Base-by-base conservation (phyloP, 2,329 filamentous ascomycete genomes). In the Aspergillus amoenus region DNA sequence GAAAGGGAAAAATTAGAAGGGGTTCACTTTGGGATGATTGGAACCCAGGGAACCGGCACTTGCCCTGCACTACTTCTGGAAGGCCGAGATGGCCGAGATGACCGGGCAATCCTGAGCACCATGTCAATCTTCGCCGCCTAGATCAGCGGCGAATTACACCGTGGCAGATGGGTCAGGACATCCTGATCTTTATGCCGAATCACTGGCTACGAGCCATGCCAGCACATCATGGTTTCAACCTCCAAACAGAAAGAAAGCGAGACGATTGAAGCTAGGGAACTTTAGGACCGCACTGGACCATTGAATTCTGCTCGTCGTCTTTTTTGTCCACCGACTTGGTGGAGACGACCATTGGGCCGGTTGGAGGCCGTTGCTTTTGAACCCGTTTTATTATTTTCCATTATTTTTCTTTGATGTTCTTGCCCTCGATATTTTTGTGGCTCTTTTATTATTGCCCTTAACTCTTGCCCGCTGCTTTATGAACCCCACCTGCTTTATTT, bases 181-280 rank as follows among this genome's bases (percentile, higher is more conserved):
- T 59, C 53, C 78, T 78, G 76, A 72, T 81, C 79, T 80, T 78
- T 54, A 78, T 55, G 83, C 81, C 81, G 80, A 85, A 87, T 83
- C 86, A 93, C 88, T 93, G 90, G 90, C 84, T 84, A 86, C 82
- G 82, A 88, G 82, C 82, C 81, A 87, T 88, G 91, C 91, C 91
- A 95, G 83, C 91, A 89, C 91, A 95, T 92, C 90, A 75, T 64
- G 58, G 62, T 66, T 64, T 62, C 56, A 66, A 66, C 65, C 30
- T 57, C 60, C 59, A 56, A 58, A 56, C 60, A 60, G 57, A 55
- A 58, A 50, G 45, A 59, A 54, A 51, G 54, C 56, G 44, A 61
- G 57, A 58, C 52, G 57, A 54, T 55, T 50, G 57, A 58, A 56
- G 56, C 55, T 62, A 62, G 60, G 47, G 49, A 52, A 52, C 30